phyloP scores from a whole-genome alignment of 495 filamentous ascomycete species.

The Xylaria venustula region DNA sequence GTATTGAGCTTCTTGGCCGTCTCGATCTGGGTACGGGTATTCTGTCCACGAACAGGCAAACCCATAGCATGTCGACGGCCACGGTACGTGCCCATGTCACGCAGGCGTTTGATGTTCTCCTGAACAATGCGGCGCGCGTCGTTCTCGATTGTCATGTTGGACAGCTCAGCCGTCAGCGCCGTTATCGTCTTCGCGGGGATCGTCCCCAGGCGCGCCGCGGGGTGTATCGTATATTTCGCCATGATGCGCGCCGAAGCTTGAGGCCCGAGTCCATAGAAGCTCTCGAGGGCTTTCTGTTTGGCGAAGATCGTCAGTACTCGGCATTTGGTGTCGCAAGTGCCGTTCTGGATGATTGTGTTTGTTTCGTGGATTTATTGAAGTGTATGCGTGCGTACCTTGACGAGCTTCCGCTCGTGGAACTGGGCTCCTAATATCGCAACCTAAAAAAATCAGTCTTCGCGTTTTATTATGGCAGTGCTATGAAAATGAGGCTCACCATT shows the following conservation, averaged over 20 bases:
- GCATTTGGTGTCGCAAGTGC: not conserved
- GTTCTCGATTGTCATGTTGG: conserved; percentile 91
- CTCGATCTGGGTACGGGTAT: conserved; percentile 77
- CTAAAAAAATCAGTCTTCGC: conserved; percentile 36
- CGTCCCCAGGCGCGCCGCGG: conserved; percentile 68
- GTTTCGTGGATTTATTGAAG: too few species aligned
- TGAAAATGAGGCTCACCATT: conserved; percentile 3
- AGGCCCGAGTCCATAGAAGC: conserved; percentile 87
- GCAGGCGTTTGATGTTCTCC: conserved; percentile 82
- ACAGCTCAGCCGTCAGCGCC: conserved; percentile 78
- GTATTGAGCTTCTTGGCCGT: conserved; percentile 78
- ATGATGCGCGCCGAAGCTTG: conserved; percentile 70
- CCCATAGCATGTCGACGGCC: conserved; percentile 88
- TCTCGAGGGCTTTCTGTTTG: conserved; percentile 72
- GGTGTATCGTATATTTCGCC: conserved; percentile 83
- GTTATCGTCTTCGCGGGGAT: conserved; percentile 70
- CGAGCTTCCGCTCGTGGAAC: conserved; percentile 77
- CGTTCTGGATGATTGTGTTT: not conserved
- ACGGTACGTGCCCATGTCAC: conserved; percentile 88
- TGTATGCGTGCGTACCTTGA: conserved; percentile 67
- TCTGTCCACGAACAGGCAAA: conserved; percentile 84
- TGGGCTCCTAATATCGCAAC: conserved; percentile 82
- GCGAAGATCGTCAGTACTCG: not conserved
- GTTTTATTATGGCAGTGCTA: not conserved
- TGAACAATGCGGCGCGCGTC: conserved; percentile 72